Evolutionary conservation across 164 flowering plant genomes (phyloP).

Genomic region (Warburgia ugandensis): DNA sequence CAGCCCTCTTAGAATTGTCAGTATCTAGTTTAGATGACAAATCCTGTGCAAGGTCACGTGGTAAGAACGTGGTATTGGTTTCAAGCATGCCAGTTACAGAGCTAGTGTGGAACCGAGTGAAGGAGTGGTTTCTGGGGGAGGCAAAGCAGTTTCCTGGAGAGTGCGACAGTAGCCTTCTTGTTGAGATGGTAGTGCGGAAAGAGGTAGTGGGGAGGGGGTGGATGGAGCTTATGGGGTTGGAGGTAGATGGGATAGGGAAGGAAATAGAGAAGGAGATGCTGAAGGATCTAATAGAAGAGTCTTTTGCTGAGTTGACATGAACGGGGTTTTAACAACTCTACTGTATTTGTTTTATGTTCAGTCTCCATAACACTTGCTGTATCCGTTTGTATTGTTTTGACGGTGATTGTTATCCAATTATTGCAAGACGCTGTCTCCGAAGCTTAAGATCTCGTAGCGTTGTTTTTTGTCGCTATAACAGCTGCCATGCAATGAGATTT

Average conservation of each 20-base stretch:
- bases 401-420: too few species aligned
- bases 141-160: constrained; percentile 21
- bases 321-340: constrained; percentile 16
- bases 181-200: constrained; percentile 52
- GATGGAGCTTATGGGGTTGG: constrained; percentile 37
- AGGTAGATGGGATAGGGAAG: constrained; percentile 47
- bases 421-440: too few species aligned
- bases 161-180: constrained; percentile 46
- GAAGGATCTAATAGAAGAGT: constrained; percentile 72
- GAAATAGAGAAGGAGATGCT: constrained; percentile 61
- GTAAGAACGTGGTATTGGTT: constrained; percentile 1
- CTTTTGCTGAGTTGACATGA: constrained; percentile 55
- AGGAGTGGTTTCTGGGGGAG: constrained; percentile 30
- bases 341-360: too few species aligned
- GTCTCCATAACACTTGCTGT: too few species aligned
- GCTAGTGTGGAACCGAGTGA: constrained; percentile 25
- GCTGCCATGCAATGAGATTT: too few species aligned
- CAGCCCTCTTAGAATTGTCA: constrained; percentile 47
- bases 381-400: too few species aligned
- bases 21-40: constrained; percentile 16
- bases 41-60: constrained; percentile 9
- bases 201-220: constrained; percentile 69
- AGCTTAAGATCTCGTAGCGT: too few species aligned
- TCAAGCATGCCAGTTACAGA: constrained; percentile 15
- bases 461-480: too few species aligned